phyloP scores from a whole-genome alignment of 257 asterid species.

The Petunia axillaris region DNA sequence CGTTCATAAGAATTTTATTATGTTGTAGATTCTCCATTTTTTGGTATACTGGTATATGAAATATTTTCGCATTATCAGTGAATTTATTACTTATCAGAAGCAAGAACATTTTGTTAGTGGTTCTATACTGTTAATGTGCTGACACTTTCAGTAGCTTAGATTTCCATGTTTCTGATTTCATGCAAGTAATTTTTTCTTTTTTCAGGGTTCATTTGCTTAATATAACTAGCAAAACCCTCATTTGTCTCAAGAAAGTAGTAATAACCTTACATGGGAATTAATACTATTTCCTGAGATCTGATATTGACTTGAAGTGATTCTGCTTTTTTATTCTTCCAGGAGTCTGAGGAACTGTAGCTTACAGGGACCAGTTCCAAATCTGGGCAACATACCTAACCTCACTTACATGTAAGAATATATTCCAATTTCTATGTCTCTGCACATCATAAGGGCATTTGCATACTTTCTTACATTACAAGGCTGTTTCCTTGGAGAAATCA shows the following conservation, averaged over 20 bases:
- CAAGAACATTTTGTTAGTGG: not conserved
- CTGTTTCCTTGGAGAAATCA: slow-evolving; percentile 19
- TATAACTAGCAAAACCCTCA: not conserved
- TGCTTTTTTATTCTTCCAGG: slow-evolving; percentile 54
- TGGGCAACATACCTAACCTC: slow-evolving; percentile 65
- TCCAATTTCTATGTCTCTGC: not conserved
- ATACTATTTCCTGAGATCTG: not conserved
- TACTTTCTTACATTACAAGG: not conserved
- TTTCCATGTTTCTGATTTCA: not conserved
- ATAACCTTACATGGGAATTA: not conserved
- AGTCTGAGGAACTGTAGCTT: slow-evolving; percentile 96
- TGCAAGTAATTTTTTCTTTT: not conserved
- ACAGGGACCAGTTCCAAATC: slow-evolving; percentile 79
- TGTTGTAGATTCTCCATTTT: too few species aligned
- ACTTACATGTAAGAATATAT: slow-evolving; percentile 72
- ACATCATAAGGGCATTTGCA: not conserved
- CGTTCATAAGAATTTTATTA: too few species aligned
- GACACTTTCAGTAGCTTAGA: slow-evolving; percentile 1
- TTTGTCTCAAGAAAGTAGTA: not conserved
- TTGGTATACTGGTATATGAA: too few species aligned
- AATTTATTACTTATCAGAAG: not conserved
- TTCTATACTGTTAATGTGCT: not conserved
- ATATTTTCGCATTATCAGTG: too few species aligned
- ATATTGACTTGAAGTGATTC: slow-evolving; percentile 14
- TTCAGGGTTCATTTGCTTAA: slow-evolving; percentile 16